These are phyloP conservation scores for Trichoderma endophyticum DNA, from an alignment of 2,329 filamentous ascomycete species.

Conservation along the genomic window DNA sequence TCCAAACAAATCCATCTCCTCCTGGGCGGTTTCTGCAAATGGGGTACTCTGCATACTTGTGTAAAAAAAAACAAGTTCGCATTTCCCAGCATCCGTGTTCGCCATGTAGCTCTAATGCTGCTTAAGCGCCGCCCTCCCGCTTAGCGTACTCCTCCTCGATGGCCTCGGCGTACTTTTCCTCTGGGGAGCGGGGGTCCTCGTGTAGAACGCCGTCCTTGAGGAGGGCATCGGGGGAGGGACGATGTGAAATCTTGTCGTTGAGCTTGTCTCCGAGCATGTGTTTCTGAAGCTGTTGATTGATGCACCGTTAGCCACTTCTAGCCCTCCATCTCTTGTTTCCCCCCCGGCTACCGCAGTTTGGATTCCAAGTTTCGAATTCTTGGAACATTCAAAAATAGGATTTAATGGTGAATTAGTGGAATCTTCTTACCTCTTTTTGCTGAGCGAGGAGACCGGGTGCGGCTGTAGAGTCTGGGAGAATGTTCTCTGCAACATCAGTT, in stretches of 20 bases:
- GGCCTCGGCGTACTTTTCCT: slow-evolving; percentile 57
- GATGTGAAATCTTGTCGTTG: slow-evolving; percentile 79
- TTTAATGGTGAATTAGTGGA: background rate
- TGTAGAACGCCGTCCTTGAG: slow-evolving; percentile 77
- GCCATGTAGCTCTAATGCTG: background rate
- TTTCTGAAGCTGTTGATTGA: slow-evolving; percentile 60
- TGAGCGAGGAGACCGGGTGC: slow-evolving; percentile 77
- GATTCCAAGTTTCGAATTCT: background rate
- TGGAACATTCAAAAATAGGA: background rate
- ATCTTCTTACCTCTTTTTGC: slow-evolving; percentile 62
- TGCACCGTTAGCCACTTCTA: background rate
- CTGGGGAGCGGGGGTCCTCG: slow-evolving; percentile 59
- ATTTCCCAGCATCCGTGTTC: background rate
- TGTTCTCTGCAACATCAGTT: slow-evolving; percentile 62
- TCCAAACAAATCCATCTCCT: background rate
- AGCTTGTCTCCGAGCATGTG: slow-evolving; percentile 84
- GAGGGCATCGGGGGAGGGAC: slow-evolving; percentile 72
- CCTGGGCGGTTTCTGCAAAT: background rate
- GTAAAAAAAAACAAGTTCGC: background rate
- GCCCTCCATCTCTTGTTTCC: background rate
- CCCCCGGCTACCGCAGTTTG: background rate
- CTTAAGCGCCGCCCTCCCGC: slow-evolving; percentile 58
- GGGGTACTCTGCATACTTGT: background rate
- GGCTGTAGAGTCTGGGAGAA: slow-evolving; percentile 73
- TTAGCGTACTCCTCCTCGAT: slow-evolving; percentile 64